A percentile compares a stretch with the other conserved stretches of the same genome.
Conservation (phyloP, 2,329 filamentous ascomycete species). For the Ophiosphaerella herpotricha region DNA sequence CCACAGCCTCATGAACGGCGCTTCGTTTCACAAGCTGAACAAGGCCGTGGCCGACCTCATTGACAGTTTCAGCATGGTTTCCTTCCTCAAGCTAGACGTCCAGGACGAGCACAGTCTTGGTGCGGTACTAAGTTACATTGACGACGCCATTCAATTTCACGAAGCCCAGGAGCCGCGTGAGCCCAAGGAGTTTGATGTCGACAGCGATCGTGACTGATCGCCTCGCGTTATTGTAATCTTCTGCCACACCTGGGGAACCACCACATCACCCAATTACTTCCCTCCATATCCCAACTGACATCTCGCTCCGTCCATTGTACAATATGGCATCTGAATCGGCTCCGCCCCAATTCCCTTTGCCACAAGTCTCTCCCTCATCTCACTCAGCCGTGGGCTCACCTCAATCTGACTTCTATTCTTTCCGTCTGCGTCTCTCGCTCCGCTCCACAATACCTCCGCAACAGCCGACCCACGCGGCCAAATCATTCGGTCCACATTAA, state of each 20-base stretch:
- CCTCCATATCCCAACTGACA: conserved; percentile 19
- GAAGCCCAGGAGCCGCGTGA: conserved; percentile 92
- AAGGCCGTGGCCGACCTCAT: conserved; percentile 87
- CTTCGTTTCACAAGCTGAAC: conserved; percentile 82
- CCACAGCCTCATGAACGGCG: conserved; percentile 76
- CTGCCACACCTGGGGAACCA: neutral
- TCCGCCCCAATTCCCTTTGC: conserved; percentile 67
- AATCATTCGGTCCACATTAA: conserved; percentile 74
- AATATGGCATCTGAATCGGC: conserved; percentile 74
- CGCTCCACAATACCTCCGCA: conserved; percentile 81
- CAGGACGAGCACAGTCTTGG: conserved; percentile 91
- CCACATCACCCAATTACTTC: neutral
- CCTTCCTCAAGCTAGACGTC: conserved; percentile 85
- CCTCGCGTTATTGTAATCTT: too few relatives aligned
- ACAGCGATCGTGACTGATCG: conserved; percentile 4
- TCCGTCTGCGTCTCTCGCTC: conserved; percentile 66
- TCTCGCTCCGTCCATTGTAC: conserved; percentile 63
- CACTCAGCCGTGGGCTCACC: conserved; percentile 70
- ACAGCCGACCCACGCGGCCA: conserved; percentile 79
- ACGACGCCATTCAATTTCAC: conserved; percentile 91
- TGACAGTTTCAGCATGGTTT: conserved; percentile 98
- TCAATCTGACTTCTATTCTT: conserved; percentile 73
- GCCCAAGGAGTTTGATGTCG: conserved; percentile 57
- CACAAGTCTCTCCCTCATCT: conserved; percentile 78
- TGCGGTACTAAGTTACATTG: conserved; percentile 85